Conservation (phyloP, 495 filamentous ascomycete genomes). For the Aspergillus sparsus region DNA sequence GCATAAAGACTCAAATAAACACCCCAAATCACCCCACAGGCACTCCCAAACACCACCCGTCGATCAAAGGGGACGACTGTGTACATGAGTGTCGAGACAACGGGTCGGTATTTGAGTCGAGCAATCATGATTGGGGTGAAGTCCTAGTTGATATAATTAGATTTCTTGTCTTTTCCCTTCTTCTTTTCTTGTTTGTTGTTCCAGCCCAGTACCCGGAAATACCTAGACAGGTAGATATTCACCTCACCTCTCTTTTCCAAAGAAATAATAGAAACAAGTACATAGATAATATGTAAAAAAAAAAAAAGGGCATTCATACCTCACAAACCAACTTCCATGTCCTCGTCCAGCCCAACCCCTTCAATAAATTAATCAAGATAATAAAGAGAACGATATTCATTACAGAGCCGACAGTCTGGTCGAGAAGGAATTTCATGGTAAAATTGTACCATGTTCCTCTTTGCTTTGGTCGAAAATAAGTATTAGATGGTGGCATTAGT, state of each 20-base stretch:
- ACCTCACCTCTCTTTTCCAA: background rate
- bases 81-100: slow-evolving; percentile 79
- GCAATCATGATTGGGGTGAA: slow-evolving; percentile 72
- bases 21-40: slow-evolving; percentile 84
- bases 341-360: slow-evolving; percentile 35
- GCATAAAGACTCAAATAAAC: slow-evolving; percentile 78
- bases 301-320: slow-evolving; percentile 34
- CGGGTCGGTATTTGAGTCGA: slow-evolving; percentile 79
- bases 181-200: too few relatives aligned
- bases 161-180: too few relatives aligned
- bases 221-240: background rate
- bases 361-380: slow-evolving; percentile 55
- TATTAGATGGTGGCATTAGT: slow-evolving; percentile 38
- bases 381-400: slow-evolving; percentile 80
- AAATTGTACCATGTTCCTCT: slow-evolving; percentile 61
- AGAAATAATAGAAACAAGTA: background rate
- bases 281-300: slow-evolving; percentile 5
- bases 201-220: too few relatives aligned
- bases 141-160: slow-evolving; percentile 40
- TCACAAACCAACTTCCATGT: slow-evolving; percentile 37
- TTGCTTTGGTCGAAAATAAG: slow-evolving; percentile 48
- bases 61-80: slow-evolving; percentile 74
- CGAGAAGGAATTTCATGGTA: slow-evolving; percentile 74
- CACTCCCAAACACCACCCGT: slow-evolving; percentile 72
- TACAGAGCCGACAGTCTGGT: slow-evolving; percentile 75